Evolutionary conservation across 1,139 yeast species (phyloP).

Genomic region (Nakaseomyces nivariensis): DNA sequence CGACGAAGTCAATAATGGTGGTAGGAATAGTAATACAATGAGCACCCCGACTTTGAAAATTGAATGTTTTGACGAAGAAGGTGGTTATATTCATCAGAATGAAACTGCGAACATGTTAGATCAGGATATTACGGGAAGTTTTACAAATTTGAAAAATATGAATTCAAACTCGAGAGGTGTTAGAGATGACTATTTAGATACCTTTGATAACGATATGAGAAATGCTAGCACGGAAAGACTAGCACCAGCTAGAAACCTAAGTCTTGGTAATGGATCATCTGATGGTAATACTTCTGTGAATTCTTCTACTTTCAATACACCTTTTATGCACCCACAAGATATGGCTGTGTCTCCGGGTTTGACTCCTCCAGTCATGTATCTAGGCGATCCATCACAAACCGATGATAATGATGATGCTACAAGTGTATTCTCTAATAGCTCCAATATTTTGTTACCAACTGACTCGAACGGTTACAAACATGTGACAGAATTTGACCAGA

Average conservation of each 20-base stretch:
- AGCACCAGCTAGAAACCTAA: background rate
- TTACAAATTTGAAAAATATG: background rate
- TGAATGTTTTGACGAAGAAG: conserved; percentile 6
- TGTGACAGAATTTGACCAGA: conserved; percentile 15
- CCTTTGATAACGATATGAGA: background rate
- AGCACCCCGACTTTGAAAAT: conserved; percentile 9
- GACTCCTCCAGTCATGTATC: conserved; percentile 6
- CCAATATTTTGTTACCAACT: conserved; percentile 15
- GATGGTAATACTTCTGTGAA: background rate
- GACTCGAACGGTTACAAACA: conserved; percentile 20
- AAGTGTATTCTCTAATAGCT: conserved; percentile 24
- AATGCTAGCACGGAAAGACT: conserved; percentile 1
- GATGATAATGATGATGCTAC: conserved; percentile 23
- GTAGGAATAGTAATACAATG: conserved; percentile 2
- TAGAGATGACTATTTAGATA: background rate
- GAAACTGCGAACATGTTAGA: background rate
- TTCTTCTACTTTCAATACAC: conserved; percentile 4
- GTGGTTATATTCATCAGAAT: background rate
- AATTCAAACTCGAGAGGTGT: background rate
- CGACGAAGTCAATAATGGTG: background rate
- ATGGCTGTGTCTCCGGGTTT: conserved; percentile 17
- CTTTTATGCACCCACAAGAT: conserved; percentile 8
- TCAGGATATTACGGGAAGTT: background rate
- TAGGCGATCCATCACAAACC: conserved; percentile 11
- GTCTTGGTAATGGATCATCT: background rate